Conservation (phyloP, 2,329 filamentous ascomycete genomes). For the Alternaria sp. region DNA sequence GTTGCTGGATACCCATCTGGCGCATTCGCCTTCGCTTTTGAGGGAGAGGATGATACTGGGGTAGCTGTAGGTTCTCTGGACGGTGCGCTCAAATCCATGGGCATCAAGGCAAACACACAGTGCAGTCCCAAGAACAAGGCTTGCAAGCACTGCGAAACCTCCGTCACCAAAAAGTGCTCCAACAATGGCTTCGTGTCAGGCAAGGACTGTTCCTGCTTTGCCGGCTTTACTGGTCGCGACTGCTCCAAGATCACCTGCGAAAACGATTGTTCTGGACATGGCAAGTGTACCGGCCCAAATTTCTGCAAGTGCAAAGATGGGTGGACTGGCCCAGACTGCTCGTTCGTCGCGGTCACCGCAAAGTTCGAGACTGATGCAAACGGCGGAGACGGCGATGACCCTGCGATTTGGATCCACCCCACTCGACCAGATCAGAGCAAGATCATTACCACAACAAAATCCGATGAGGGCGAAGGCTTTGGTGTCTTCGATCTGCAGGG, state of each 20-base stretch:
- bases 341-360: conserved; percentile 34
- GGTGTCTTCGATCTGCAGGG: conserved; percentile 59
- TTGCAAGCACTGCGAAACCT: conserved; percentile 24
- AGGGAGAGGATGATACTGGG: conserved; percentile 32
- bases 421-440: conserved; percentile 51
- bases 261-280: conserved; percentile 36
- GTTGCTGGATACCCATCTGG: conserved; percentile 21
- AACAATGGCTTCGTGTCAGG: conserved; percentile 23
- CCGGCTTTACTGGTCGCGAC: conserved; percentile 31
- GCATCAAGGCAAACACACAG: conserved; percentile 24
- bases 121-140: conserved; percentile 24
- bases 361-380: conserved; percentile 44
- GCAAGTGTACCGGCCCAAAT: conserved; percentile 34
- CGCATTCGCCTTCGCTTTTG: conserved; percentile 33
- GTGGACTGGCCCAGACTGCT: conserved; percentile 39
- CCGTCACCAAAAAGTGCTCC: conserved; percentile 26
- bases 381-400: conserved; percentile 42
- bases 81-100: conserved; percentile 15
- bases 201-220: conserved; percentile 30
- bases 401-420: conserved; percentile 41
- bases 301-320: conserved; percentile 32
- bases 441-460: conserved; percentile 62
- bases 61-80: conserved; percentile 30
- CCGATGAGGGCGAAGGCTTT: conserved; percentile 56
- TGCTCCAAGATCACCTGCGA: conserved; percentile 28